A percentile compares a stretch with the other conserved stretches of the same genome.
phyloP scores from a whole-genome alignment of 768 basidiomycete species.

The Multifurca ochricompacta region DNA sequence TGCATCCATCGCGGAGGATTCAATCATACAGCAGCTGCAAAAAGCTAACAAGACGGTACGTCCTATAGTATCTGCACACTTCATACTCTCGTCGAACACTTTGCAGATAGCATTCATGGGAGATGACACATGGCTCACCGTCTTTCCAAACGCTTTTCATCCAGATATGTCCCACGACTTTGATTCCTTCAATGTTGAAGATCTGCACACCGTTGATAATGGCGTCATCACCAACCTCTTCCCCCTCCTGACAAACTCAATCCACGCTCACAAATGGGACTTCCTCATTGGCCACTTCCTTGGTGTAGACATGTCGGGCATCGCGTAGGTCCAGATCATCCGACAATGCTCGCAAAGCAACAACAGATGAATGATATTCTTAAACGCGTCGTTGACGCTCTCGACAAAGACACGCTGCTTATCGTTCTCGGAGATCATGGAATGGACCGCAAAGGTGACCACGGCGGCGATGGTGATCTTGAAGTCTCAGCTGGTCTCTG shows the following conservation, averaged over 20 bases:
- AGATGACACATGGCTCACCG: constrained; percentile 92
- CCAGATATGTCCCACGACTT: constrained; percentile 73
- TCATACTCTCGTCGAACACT: constrained; percentile 2
- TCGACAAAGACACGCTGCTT: constrained; percentile 86
- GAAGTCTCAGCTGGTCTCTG: constrained; percentile 86
- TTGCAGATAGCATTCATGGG: constrained; percentile 81
- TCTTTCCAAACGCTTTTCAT: constrained; percentile 74
- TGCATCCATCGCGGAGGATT: constrained; percentile 81
- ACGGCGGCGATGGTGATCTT: constrained; percentile 82
- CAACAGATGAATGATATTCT: constrained; percentile 83
- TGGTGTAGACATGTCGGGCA: constrained; percentile 98
- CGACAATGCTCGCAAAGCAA: constrained; percentile 79
- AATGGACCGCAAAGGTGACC: constrained; percentile 92
- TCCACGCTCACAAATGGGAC: constrained; percentile 55
- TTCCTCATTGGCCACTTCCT: constrained; percentile 88
- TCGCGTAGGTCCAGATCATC: constrained; percentile 83
- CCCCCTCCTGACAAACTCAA: constrained; percentile 53
- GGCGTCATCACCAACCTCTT: constrained; percentile 83
- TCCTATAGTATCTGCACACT: constrained; percentile 7
- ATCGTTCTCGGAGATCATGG: constrained; percentile 95
- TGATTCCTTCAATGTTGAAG: constrained; percentile 98
- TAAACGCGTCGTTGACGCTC: constrained; percentile 53
- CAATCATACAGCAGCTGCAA: constrained; percentile 66
- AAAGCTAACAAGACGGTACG: constrained; percentile 53
- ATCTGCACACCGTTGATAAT: constrained; percentile 90